Percentiles rank a stretch among this genome's conserved stretches.
These are phyloP conservation scores for Panicum virgatum DNA, from an alignment of 202 grass and related monocot species.

Conservation along the genomic window DNA sequence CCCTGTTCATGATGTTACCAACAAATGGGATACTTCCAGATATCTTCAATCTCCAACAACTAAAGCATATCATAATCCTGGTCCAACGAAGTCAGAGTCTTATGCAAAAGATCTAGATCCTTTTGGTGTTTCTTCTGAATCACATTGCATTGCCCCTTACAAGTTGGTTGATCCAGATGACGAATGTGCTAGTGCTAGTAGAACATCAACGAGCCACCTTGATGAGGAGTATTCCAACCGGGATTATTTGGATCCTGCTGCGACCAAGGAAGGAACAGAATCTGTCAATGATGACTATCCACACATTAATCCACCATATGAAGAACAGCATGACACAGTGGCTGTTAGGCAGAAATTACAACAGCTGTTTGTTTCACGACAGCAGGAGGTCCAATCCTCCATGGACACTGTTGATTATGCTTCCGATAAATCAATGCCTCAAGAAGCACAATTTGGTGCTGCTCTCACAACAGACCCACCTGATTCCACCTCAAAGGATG, in stretches of 20 bases:
- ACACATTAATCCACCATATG: constrained; percentile 2
- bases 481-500: constrained; percentile 30
- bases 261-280: constrained; percentile 23
- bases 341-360: constrained; percentile 45
- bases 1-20: constrained; percentile 34
- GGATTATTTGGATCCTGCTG: constrained; percentile 42
- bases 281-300: constrained; percentile 7
- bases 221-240: constrained; percentile 43
- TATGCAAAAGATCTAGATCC: constrained; percentile 37
- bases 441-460: constrained; percentile 33
- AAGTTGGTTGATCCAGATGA: constrained; percentile 27
- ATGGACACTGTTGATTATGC: constrained; percentile 21
- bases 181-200: constrained; percentile 27
- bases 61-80: constrained; percentile 17
- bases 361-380: constrained; percentile 38
- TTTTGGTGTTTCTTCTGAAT: constrained; percentile 32
- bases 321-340: constrained; percentile 31
- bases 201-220: constrained; percentile 33
- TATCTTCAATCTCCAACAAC: constrained; percentile 1
- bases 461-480: constrained; percentile 26
- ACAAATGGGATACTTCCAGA: background rate
- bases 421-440: constrained; percentile 36
- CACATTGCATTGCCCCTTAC: background rate
- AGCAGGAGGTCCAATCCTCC: constrained; percentile 17
- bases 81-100: constrained; percentile 21